Evolutionary conservation across 2,329 filamentous ascomycete genomes (phyloP), one percentile per base, ranked within the genome.

Genomic region (Leptosphaerulina australis): DNA sequence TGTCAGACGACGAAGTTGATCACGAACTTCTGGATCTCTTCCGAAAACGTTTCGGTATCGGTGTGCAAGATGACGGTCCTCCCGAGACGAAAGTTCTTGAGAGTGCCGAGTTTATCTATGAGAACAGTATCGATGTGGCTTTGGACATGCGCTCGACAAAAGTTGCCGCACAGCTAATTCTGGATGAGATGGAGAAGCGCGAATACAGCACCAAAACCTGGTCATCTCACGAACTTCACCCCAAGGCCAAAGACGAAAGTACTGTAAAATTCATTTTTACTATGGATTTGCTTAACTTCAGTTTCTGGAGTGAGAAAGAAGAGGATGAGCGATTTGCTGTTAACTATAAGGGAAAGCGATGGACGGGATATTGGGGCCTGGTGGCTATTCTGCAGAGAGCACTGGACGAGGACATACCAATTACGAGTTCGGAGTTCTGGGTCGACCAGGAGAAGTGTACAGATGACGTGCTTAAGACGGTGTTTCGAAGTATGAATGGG

Each of bases 251-350:
- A 67, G 87, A 95, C 67, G 88, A 90, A 66, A 81, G 75, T 40
- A 92, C 91, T 0, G 84, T 96, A 17, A 87, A 90, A 56, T 97
- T 99, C 70, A 93, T 99, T 64, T 97, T 99, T 71, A 91, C 90
- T 15, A 96, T 99, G 91, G 94, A 99, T 70, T 74, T 99, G 21
- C 77, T 99, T 40, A 99, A 99, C 70, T 99, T 97, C 69, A 95
- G 88, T 17, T 99, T 99, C 72, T 99, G 94, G 94, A 95, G 90
- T 11, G 87, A 90, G 43, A 74, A 80, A 51, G 66, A 72, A 2
- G 86, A 88, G 9, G 81, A 85, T 4, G 85, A 93, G 63, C 81
- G 91, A 9, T 99, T 93, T 71, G 83, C 88, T 8, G 82, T 99
- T 31, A 86, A 90, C 49, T 97, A 97, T 73, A 83, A 82, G 35